Evolutionary conservation across 129 eudicot genomes (phyloP), one percentile per base, ranked within the genome.

Genomic region (Helichrysum umbraculigerum): DNA sequence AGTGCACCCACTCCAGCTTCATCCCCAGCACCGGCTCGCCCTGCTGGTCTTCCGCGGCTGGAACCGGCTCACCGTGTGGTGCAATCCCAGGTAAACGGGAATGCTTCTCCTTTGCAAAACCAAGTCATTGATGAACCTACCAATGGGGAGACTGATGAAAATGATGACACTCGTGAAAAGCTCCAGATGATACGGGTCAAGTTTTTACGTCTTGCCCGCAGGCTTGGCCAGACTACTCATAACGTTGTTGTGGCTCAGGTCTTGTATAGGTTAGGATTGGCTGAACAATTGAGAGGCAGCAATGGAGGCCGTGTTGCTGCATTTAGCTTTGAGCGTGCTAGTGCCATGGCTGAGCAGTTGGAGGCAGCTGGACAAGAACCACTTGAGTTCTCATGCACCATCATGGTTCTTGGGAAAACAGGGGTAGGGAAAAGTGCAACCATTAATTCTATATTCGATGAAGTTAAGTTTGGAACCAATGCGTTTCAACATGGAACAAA

Each of bases 351-450:
- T 21, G 96, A 91, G 85, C 97, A 95, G 82, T 84, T 91, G 66
- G 99, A 95, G 81, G 86, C 96, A 52, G 84, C 90, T 76, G 97
- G 97, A 21, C 93, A 86, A 73, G 99, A 95, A 76, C 99, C 99
- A 9, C 84, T 95, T 67, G 99, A 95, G 83, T 95, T 95, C 79
- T 87, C 96, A 8, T 95, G 99, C 86, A 95, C 99, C n/a, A 91
- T 95, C 65, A 95, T 95, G 99, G 97, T 95, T 78, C 90, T 95
- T 52, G 99, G 99, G 63, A 91, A 95, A 84, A 86, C 96, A 0
- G 99, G 99, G 15, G 97, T 91, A 30, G 99, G 99, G 60, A 95
- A 95, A 86, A 95, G 99, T 74, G 97, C 99, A 78, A 95, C 99
- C 47, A 91, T 95, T 58, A 95, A 95, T 70, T 91, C 97, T 35